These are phyloP conservation scores for Xylaria cubensis DNA, from an alignment of 495 filamentous ascomycete genomes.

Conservation along the genomic window DNA sequence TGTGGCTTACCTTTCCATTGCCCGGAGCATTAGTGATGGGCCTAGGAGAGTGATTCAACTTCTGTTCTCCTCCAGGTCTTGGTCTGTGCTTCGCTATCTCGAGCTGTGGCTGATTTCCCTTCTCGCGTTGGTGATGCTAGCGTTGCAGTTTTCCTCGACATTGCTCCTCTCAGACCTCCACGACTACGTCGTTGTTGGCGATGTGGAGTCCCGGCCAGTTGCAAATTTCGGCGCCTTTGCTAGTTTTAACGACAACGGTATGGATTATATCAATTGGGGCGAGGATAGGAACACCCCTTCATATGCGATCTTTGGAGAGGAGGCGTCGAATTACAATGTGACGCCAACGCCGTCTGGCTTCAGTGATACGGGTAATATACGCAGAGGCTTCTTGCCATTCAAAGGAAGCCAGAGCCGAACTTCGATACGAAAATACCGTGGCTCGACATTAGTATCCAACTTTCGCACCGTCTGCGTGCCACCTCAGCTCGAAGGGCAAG, in stretches of 20 bases:
- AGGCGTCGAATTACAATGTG: neutral
- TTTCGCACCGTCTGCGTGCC: neutral
- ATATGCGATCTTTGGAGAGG: constrained; percentile 13
- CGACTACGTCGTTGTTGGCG: neutral
- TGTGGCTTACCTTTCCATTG: constrained; percentile 15
- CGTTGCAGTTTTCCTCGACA: constrained; percentile 19
- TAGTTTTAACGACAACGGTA: neutral
- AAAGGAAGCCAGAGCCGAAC: constrained; percentile 11
- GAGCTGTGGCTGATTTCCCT: constrained; percentile 13
- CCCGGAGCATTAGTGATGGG: constrained; percentile 13
- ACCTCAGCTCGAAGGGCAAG: neutral
- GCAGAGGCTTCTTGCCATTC: neutral
- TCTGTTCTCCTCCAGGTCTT: constrained; percentile 4
- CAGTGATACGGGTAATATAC: constrained; percentile 4
- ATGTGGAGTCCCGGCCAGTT: neutral
- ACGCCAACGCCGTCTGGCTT: neutral
- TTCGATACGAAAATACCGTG: constrained; percentile 32
- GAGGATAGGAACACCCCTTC: neutral
- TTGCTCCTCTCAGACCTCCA: constrained; percentile 11
- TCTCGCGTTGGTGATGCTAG: neutral
- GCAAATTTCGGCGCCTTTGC: neutral
- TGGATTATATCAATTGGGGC: too few relatives aligned
- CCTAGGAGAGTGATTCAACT: constrained; percentile 8
- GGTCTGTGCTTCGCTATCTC: neutral
- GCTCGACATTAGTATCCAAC: neutral